Base-by-base conservation (phyloP, 1,284 basidiomycete species). In the Cryptococcus floricola region DNA sequence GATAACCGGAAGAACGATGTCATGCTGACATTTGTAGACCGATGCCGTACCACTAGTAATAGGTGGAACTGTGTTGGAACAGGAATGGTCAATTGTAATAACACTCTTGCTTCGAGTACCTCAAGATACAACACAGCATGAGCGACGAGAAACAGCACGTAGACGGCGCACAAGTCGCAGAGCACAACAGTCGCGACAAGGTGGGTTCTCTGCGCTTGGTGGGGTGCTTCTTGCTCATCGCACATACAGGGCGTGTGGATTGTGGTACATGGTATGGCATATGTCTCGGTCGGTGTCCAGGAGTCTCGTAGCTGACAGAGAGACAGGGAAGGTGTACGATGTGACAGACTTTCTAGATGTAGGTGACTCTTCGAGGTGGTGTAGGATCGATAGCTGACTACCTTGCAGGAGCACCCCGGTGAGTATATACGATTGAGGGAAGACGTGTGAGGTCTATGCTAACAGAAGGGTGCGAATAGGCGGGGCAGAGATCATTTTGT, bases 161-260 rank as follows among this genome's bases (percentile, higher is more conserved):
- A 16, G 68, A 75, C 55, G 73, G 70, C 5, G 63, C 71, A 52
- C 67, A 76, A 53, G 74, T 78, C 18, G 73, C 74, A 12, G 62
- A 75, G 63, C 77, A 78, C 59, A 68, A 71, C 45, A 64, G 61
- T 18, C 62, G 69, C n/a, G 76, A 78, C 34, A 71, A 70, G 52
- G 74, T 74, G 48, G 57, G 69, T 37, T 45, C 16, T n/a, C 39
- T 19, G 14, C 12, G 12, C 4, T 23, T 13, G 18, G n/a, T 38
- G 27, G 7, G 25, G 16, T 9, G 9, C n/a, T 0, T 12, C 19
- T 16, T 8, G 39, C 45, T 54, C 39, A 52, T 13, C 10, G 18
- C 14, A 25, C 8, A 57, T 66, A 3, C 53, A 89, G 64, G 88
- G 85, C 60, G 91, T 90, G 61, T 92, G 89, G 89, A 89, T 93